phyloP scores from a whole-genome alignment of 2,329 filamentous ascomycete genomes.

The Penicillium sp. region DNA sequence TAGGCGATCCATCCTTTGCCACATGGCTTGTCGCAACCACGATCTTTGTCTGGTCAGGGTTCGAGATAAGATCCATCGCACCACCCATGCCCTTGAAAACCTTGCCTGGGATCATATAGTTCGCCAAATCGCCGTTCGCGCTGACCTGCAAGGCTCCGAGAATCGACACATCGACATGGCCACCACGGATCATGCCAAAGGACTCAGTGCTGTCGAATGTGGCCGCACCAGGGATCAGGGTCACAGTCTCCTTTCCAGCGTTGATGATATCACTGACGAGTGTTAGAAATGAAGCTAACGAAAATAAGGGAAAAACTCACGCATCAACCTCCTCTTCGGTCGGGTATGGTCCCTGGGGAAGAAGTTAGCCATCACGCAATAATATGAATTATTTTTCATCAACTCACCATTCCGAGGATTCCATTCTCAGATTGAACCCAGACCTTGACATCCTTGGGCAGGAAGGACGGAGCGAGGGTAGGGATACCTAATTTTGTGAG shows the following conservation, averaged over 20 bases:
- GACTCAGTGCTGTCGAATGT: slow-evolving; percentile 80
- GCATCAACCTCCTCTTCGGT: slow-evolving; percentile 70
- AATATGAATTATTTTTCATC: slow-evolving; percentile 11
- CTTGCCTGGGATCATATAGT: slow-evolving; percentile 90
- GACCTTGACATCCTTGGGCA: slow-evolving; percentile 68
- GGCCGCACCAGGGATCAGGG: slow-evolving; percentile 71
- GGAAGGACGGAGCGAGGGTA: slow-evolving; percentile 76
- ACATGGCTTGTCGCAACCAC: slow-evolving; percentile 71
- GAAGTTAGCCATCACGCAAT: neutral
- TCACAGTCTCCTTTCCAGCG: slow-evolving; percentile 85
- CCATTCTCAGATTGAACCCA: slow-evolving; percentile 88
- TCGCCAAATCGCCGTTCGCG: slow-evolving; percentile 76
- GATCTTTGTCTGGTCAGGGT: slow-evolving; percentile 71
- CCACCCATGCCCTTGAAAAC: slow-evolving; percentile 84
- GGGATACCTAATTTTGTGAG: slow-evolving; percentile 63
- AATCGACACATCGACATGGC: slow-evolving; percentile 81
- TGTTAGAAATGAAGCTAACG: neutral
- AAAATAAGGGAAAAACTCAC: slow-evolving; percentile 16
- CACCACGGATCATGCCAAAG: slow-evolving; percentile 84
- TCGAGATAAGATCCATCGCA: slow-evolving; percentile 72
- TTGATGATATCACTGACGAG: slow-evolving; percentile 69
- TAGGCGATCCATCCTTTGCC: slow-evolving; percentile 67
- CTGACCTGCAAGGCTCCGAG: slow-evolving; percentile 79
- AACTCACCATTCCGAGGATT: slow-evolving; percentile 67
- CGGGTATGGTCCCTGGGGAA: slow-evolving; percentile 66